A percentile compares a stretch with the other conserved stretches of the same genome.
These are phyloP conservation scores for Onygena corvina DNA, from an alignment of 2,329 filamentous ascomycete genomes.

Conservation along the genomic window DNA sequence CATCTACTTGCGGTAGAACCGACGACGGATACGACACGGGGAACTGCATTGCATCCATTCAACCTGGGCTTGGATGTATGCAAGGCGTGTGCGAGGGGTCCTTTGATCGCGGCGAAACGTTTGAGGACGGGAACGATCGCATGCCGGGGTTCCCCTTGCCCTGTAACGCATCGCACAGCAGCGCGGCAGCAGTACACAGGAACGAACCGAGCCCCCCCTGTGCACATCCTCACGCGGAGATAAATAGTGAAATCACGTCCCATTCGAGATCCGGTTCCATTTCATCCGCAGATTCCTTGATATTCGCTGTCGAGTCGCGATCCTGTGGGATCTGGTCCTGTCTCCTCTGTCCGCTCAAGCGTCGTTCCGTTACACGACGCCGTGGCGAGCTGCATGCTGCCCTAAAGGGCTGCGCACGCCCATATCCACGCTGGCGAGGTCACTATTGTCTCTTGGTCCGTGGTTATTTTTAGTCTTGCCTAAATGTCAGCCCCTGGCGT, in stretches of 20 bases:
- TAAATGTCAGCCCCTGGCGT: no score
- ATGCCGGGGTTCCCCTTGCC: background rate
- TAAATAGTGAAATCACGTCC: background rate
- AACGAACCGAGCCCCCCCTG: background rate
- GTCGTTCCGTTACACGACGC: background rate
- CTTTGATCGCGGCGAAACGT: background rate
- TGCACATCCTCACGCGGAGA: background rate
- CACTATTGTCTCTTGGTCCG: background rate
- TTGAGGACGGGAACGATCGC: background rate
- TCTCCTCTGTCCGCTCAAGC: background rate
- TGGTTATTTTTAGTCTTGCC: background rate
- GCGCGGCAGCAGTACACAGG: background rate
- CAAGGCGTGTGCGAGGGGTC: background rate
- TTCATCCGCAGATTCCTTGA: background rate
- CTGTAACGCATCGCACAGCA: background rate
- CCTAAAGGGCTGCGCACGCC: background rate
- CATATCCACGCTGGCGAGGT: no score
- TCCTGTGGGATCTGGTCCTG: background rate
- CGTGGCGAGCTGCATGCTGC: constrained; percentile 2
- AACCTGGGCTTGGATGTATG: no score
- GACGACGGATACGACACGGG: background rate
- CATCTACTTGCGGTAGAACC: background rate
- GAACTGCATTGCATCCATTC: background rate
- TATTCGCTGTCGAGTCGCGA: background rate
- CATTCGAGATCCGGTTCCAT: background rate